A percentile compares a stretch with the other conserved stretches of the same genome.
phyloP scores from a whole-genome alignment of 23 red algal genomes.

The Cyanidiococcus yangmingshanensis region DNA sequence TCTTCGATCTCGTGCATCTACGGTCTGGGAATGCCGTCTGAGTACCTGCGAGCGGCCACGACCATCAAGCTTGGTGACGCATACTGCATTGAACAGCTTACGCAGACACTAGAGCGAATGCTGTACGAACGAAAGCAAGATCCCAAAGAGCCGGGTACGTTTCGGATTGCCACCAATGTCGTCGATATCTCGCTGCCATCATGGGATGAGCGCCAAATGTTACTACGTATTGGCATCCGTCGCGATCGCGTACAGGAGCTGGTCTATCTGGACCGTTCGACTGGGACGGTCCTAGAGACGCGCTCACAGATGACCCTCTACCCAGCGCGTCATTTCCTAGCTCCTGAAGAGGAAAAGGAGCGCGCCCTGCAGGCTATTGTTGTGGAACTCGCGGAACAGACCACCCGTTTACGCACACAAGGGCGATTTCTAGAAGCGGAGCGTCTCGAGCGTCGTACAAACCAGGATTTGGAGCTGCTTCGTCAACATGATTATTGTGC shows the following conservation, averaged over 20 bases:
- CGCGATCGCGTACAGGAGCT: slow-evolving; percentile 3
- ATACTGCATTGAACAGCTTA: background rate
- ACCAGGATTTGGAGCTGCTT: slow-evolving; percentile 57
- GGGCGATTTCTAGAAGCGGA: slow-evolving; percentile 47
- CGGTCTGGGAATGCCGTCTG: slow-evolving; percentile 57
- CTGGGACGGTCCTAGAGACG: background rate
- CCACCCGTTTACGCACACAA: slow-evolving; percentile 11
- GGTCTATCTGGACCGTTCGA: slow-evolving; percentile 3
- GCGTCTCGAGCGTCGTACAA: slow-evolving; percentile 45
- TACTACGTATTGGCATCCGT: slow-evolving; percentile 35
- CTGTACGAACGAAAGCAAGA: slow-evolving; percentile 13
- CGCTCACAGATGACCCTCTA: slow-evolving; percentile 46
- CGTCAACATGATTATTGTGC: slow-evolving; percentile 53
- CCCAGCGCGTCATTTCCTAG: slow-evolving; percentile 72
- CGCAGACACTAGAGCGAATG: background rate
- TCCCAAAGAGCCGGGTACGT: slow-evolving; percentile 1
- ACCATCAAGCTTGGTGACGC: slow-evolving; percentile 33
- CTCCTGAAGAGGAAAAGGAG: slow-evolving; percentile 38
- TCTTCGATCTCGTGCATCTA: slow-evolving; percentile 78
- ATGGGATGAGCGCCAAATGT: slow-evolving; percentile 43
- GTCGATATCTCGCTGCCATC: slow-evolving; percentile 10
- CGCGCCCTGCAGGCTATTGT: slow-evolving; percentile 37
- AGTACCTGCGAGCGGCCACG: slow-evolving; percentile 50
- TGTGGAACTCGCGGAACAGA: slow-evolving; percentile 25
- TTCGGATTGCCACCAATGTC: background rate